Evolutionary conservation across 352 stramenopile genomes (phyloP).

Genomic region (Pythium grandisporangium): DNA sequence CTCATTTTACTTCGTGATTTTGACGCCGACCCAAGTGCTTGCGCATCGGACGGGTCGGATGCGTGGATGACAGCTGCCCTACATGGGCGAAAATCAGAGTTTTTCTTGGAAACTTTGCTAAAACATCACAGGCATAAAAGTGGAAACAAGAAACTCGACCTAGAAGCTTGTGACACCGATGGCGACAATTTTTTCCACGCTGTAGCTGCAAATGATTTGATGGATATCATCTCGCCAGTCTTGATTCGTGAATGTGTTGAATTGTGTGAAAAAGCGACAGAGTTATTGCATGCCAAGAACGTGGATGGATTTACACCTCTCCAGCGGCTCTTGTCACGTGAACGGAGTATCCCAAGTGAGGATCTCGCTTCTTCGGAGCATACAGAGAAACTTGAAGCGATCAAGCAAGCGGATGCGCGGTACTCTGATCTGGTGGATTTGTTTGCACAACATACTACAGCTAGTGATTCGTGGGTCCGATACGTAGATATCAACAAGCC

Average conservation of each 20-base stretch:
- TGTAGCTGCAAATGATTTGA: constrained; percentile 16
- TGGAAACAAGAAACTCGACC: constrained; percentile 19
- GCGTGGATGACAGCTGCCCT: constrained; percentile 47
- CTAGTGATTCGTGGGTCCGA: constrained; percentile 22
- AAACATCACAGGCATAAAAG: constrained; percentile 24
- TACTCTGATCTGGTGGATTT: constrained; percentile 41
- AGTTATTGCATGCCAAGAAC: constrained; percentile 45
- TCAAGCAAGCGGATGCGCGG: constrained; percentile 20
- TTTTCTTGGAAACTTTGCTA: constrained; percentile 41
- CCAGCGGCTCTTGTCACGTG: constrained; percentile 27
- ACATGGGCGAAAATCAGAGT: constrained; percentile 21
- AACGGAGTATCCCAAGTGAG: constrained; percentile 11
- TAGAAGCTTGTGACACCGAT: constrained; percentile 11
- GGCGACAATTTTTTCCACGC: constrained; percentile 61
- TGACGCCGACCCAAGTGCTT: constrained; percentile 21
- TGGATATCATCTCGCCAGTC: constrained; percentile 9
- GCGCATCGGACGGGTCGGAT: constrained; percentile 32
- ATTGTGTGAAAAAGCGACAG: constrained; percentile 15
- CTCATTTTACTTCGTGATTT: constrained; percentile 36
- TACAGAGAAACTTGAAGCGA: constrained; percentile 26
- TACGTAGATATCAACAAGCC: constrained; percentile 18
- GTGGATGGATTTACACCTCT: constrained; percentile 35
- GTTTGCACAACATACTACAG: constrained; percentile 33
- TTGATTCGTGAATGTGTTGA: constrained; percentile 29
- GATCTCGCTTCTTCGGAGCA: constrained; percentile 12